Conservation (phyloP, 805 yeast genomes). For the Tetrapisispora nanseiensis region DNA sequence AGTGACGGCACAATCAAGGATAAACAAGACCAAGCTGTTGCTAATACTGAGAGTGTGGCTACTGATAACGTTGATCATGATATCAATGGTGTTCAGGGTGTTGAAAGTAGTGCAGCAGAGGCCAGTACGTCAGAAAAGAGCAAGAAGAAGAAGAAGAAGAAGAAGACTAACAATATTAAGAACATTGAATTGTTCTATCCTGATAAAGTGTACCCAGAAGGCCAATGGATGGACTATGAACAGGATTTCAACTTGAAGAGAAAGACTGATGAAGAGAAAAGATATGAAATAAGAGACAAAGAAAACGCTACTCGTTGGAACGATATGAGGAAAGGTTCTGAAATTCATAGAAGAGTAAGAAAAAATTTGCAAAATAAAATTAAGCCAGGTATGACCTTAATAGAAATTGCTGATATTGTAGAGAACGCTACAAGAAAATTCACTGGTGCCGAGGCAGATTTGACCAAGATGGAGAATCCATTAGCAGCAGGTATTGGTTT, state of each 20-base stretch:
- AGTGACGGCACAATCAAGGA: too few relatives aligned
- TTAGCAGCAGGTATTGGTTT: conserved; percentile 81
- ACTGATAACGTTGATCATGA: too few relatives aligned
- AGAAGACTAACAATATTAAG: conserved; percentile 43
- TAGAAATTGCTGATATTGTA: conserved; percentile 79
- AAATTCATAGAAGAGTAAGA: conserved; percentile 87
- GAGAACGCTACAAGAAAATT: conserved; percentile 76
- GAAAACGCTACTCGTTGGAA: conserved; percentile 57
- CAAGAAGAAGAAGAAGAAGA: conserved; percentile 39
- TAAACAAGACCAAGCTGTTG: too few relatives aligned
- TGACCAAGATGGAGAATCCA: conserved; percentile 34
- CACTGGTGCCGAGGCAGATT: conserved; percentile 47
- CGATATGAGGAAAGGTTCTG: conserved; percentile 92
- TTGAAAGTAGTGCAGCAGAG: neutral
- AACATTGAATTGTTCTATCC: conserved; percentile 63
- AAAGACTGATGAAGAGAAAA: conserved; percentile 75
- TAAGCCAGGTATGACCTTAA: conserved; percentile 87
- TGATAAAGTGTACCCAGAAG: conserved; percentile 70
- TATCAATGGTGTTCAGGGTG: neutral
- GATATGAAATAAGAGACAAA: conserved; percentile 54
- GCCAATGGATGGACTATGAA: conserved; percentile 75
- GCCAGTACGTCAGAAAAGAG: neutral
- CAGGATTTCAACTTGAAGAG: conserved; percentile 55
- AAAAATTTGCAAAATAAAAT: conserved; percentile 62
- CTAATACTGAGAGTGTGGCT: too few relatives aligned